Evolutionary conservation across 208 protist genomes (phyloP).

Genomic region (Trypanosoma mega): DNA sequence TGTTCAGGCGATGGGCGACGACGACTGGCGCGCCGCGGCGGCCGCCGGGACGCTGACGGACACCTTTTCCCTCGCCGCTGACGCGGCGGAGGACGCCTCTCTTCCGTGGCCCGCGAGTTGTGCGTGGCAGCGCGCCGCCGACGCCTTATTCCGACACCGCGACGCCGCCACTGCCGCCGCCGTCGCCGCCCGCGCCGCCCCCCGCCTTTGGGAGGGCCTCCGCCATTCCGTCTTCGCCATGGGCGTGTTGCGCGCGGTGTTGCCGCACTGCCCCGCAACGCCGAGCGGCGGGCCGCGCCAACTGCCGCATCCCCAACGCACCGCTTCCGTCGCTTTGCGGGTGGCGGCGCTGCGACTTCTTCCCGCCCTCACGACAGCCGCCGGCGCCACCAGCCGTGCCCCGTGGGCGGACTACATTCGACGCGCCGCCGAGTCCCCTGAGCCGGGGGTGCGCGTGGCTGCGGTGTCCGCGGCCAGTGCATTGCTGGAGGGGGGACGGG

Average conservation of each 20-base stretch:
- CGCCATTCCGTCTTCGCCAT: conserved; percentile 11
- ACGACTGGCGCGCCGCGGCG: conserved; percentile 18
- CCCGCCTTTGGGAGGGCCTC: conserved; percentile 12
- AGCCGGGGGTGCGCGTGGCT: conserved; percentile 32
- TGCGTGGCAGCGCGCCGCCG: conserved; percentile 38
- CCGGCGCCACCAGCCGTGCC: not conserved
- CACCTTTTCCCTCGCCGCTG: conserved; percentile 36
- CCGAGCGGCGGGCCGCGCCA: conserved; percentile 33
- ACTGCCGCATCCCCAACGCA: conserved; percentile 58
- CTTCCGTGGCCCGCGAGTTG: conserved; percentile 43
- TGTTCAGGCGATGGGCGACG: not conserved
- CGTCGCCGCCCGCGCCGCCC: conserved; percentile 25
- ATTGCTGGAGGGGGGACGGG: conserved; percentile 28
- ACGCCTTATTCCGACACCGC: conserved; percentile 16
- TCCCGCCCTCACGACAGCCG: conserved; percentile 22
- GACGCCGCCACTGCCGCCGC: conserved; percentile 7
- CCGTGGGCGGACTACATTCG: conserved; percentile 32
- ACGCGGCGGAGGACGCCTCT: conserved; percentile 36
- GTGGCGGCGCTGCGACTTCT: conserved; percentile 40
- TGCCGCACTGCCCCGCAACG: conserved; percentile 29
- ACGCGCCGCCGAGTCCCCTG: conserved; percentile 18
- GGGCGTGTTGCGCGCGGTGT: conserved; percentile 48
- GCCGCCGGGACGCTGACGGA: conserved; percentile 20
- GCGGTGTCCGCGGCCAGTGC: conserved; percentile 31
- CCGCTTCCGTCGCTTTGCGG: conserved; percentile 34